Base-by-base conservation (phyloP, 345 rosid species). In the Murraya paniculata region DNA sequence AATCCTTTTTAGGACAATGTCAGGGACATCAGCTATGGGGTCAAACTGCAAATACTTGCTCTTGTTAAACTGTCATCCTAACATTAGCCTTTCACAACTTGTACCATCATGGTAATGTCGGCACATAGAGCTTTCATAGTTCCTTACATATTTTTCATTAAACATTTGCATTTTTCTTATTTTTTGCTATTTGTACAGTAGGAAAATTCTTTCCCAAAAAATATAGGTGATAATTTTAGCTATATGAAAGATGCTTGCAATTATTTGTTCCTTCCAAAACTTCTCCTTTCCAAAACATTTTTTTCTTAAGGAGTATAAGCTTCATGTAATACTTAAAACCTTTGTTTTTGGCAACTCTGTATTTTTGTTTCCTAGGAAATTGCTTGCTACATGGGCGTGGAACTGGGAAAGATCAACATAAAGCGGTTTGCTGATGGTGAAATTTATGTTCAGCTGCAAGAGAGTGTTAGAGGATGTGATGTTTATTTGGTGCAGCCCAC, bases 371-470 rank as follows among this genome's bases (percentile, higher is more conserved):
- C 67, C 4, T 77, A 96, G 99, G 99, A 95, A 85, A 89, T 95
- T 75, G 93, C 98, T 68, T 92, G 99, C 85, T 95, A 89, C 80
- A 93, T 95, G 99, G 99, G 99, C 21, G 67, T 95, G 86, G 94
- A 92, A 61, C 90, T 95, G 58, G 98, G 98, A 11, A 91, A 93
- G 82, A 86, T 93, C 68, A 90, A 91, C 69, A 95, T 95, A 25
- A 95, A 95, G 83, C 84, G 98, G 27, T 95, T 95, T 85, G 97
- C 98, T 28, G 99, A 95, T 84, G 99, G 99, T 21, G 98, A 95
- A 87, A 92, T 95, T 61, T 93, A 95, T 73, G 91, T 95, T 74
- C 98, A 93, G 82, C 80, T 92, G 71, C 93, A 95, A 89, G 99
- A 95, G 79, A 95, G 99, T 80, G 99, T 95, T 62, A 88, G 99